Base-by-base conservation (phyloP, 2,329 filamentous ascomycete species). In the Botryosphaeria agaves region DNA sequence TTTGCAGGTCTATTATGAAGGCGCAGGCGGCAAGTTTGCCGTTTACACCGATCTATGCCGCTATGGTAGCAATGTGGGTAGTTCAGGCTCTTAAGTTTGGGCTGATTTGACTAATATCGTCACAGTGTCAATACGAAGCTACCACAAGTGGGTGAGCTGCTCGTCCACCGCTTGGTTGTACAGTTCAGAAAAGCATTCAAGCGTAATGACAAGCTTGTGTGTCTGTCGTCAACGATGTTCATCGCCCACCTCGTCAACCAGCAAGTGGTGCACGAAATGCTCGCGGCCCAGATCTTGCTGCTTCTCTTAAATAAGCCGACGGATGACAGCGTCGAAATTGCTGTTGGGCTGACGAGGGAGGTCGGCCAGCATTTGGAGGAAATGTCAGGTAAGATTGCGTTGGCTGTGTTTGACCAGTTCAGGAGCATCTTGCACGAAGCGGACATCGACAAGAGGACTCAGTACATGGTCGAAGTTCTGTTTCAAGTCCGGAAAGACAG, bases 391-490 rank as follows among this genome's bases (percentile, higher is more conserved):
- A 69, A 80, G 7, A 92, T 95, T 45, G 76, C 84, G 18, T 70
- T 87, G 40, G 80, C 78, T 15, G 83, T 98, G 5, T 98, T 92
- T 48, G 89, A 98, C 47, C 85, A 93, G 52, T 92, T 98, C 61
- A 66, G 89, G 43, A 87, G 78, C 43, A 94, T 95, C 38, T 62
- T 98, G 6, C 87, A 98, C 58, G 89, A 98, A 53, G 84, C 84
- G 26, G 85, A 89, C 47, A 93, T 98, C 51, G 87, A 95, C 49
- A 94, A 93, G 64, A 71, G 89, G 39, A 85, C 87, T n/a, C 89
- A 98, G 57, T 98, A 95, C 56, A 93, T 93, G 81, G 87, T 98
- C 34, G 89, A 98, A 53, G 89, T 95, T 5, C 59, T 98, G 26
- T 98, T 98, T 52, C 85, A 98, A 57, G 78, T 94, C 33, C 72